Conservation (phyloP, 2,329 filamentous ascomycete species). For the Apiospora koreana region DNA sequence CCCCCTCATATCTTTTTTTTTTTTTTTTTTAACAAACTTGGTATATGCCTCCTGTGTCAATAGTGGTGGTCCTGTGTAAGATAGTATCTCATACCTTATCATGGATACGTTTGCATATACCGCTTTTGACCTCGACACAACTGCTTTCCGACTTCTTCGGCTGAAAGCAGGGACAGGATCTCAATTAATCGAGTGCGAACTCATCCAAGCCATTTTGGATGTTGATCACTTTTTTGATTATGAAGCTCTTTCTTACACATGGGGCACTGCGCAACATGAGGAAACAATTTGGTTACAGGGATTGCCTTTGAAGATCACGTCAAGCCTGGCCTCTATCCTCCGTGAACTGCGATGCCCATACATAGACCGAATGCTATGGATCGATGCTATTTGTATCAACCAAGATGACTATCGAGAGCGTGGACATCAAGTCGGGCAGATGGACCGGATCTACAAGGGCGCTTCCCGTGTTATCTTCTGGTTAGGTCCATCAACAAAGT, state of each 20-base stretch:
- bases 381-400: slow-evolving; percentile 16
- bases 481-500: slow-evolving; percentile 14
- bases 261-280: background rate
- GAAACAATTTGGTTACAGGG: background rate
- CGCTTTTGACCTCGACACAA: too few relatives aligned
- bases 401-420: slow-evolving; percentile 16
- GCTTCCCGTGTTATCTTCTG: slow-evolving; percentile 20
- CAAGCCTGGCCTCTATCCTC: background rate
- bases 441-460: slow-evolving; percentile 17
- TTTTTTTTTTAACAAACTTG: too few relatives aligned
- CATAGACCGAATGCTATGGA: slow-evolving; percentile 3
- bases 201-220: background rate
- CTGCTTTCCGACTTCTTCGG: too few relatives aligned
- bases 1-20: too few relatives aligned
- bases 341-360: background rate
- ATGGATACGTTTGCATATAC: too few relatives aligned
- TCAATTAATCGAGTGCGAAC: slow-evolving; percentile 1
- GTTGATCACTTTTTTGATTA: background rate
- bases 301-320: background rate
- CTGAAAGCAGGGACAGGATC: too few relatives aligned
- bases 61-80: too few relatives aligned
- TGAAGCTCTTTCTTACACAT: slow-evolving; percentile 3
- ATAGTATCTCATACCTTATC: too few relatives aligned
- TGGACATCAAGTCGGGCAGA: slow-evolving; percentile 21
- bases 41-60: too few relatives aligned